A percentile compares a stretch with the other conserved stretches of the same genome.
phyloP scores from a whole-genome alignment of 2,329 filamentous ascomycete genomes.

The Lasiodiplodia sp. region DNA sequence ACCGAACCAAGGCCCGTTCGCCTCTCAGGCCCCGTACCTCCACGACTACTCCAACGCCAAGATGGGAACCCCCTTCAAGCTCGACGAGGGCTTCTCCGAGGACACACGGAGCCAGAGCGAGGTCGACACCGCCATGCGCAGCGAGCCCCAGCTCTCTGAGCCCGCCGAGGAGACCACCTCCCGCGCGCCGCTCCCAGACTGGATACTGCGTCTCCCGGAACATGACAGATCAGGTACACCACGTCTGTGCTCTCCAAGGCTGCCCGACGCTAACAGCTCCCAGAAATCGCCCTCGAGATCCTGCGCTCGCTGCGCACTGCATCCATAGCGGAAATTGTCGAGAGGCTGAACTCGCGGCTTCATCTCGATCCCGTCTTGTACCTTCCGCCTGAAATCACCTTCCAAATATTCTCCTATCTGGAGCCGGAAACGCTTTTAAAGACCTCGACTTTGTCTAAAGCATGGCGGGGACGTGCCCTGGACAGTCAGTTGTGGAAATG shows the following conservation, averaged over 20 bases:
- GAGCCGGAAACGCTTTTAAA: conserved; percentile 80
- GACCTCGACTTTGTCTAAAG: conserved; percentile 78
- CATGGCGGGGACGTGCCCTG: conserved; percentile 81
- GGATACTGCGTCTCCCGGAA: conserved; percentile 63
- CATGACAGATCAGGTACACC: conserved; percentile 62
- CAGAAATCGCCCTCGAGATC: conserved; percentile 82
- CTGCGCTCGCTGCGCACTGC: conserved; percentile 81
- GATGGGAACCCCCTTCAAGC: conserved; percentile 48
- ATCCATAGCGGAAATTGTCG: conserved; percentile 79
- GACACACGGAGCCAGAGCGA: conserved; percentile 63
- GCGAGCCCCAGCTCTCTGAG: conserved; percentile 41
- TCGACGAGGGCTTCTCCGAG: conserved; percentile 89
- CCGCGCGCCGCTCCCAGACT: conserved; percentile 59
- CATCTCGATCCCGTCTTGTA: conserved; percentile 91
- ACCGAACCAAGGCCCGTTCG: conserved; percentile 38
- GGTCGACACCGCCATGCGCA: conserved; percentile 50
- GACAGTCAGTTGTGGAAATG: conserved; percentile 88
- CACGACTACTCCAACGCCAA: conserved; percentile 44
- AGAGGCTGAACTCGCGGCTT: conserved; percentile 79
- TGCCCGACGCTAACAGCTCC: conserved; percentile 24
- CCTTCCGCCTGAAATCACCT: conserved; percentile 88
- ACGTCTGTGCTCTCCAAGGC: conserved; percentile 14
- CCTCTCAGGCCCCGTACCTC: conserved; percentile 42
- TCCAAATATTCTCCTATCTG: conserved; percentile 87
- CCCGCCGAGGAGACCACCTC: conserved; percentile 41